These are phyloP conservation scores for Tylopilus cervinicoccineus DNA, from an alignment of 768 basidiomycete genomes.

Conservation along the genomic window DNA sequence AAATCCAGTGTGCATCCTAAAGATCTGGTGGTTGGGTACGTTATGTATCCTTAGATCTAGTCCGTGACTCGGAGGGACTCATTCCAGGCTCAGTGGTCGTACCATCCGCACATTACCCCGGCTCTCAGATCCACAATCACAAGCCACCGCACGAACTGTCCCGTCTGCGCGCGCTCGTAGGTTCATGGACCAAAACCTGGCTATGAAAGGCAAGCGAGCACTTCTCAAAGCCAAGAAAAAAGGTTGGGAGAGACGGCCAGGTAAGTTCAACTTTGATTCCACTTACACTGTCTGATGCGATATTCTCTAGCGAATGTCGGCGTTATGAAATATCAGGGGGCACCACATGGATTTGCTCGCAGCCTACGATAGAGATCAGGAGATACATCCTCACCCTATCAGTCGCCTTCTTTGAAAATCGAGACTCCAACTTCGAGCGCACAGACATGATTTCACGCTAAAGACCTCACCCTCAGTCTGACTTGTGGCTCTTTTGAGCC, in stretches of 20 bases:
- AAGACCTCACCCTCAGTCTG: conserved; percentile 1
- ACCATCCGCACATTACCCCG: conserved; percentile 47
- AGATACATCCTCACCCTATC: not conserved
- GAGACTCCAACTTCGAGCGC: not conserved
- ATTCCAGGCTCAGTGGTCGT: conserved; percentile 41
- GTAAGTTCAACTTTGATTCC: conserved; percentile 32
- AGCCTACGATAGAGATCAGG: conserved; percentile 3
- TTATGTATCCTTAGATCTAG: not conserved
- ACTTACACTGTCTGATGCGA: not conserved
- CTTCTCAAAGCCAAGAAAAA: conserved; percentile 34
- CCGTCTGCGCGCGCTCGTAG: conserved; percentile 47
- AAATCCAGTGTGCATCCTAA: conserved; percentile 37
- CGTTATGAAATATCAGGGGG: conserved; percentile 48
- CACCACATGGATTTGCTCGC: conserved; percentile 45
- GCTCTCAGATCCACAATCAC: conserved; percentile 24
- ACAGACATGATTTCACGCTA: not conserved
- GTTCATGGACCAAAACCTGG: conserved; percentile 52
- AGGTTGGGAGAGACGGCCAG: conserved; percentile 58
- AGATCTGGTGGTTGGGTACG: conserved; percentile 54
- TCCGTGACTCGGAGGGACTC: conserved; percentile 1
- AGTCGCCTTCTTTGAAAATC: too few relatives aligned
- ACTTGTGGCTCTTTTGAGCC: conserved; percentile 11
- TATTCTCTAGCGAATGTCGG: conserved; percentile 48
- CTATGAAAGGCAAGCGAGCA: conserved; percentile 37
- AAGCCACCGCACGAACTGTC: conserved; percentile 38